phyloP scores from a whole-genome alignment of 208 protist species.

The Phytomonas francai region DNA sequence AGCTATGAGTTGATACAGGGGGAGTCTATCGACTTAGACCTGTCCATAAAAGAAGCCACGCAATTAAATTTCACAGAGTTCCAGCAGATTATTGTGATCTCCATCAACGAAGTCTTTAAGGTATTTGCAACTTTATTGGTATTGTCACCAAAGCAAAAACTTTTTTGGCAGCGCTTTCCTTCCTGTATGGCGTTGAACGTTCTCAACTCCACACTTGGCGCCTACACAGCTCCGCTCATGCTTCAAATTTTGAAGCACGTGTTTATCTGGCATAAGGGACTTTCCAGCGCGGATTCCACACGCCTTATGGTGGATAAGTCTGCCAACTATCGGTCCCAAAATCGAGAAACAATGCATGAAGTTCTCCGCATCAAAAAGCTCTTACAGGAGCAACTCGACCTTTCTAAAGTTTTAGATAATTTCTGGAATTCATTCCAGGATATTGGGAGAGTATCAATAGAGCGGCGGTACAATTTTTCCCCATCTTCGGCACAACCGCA shows the following conservation, averaged over 20 bases:
- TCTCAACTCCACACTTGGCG: constrained; percentile 56
- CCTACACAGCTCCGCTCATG: constrained; percentile 65
- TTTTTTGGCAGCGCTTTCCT: constrained; percentile 57
- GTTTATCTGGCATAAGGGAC: constrained; percentile 62
- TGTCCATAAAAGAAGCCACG: constrained; percentile 33
- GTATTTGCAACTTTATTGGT: constrained; percentile 68
- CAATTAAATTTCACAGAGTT: constrained; percentile 42
- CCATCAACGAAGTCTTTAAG: constrained; percentile 51
- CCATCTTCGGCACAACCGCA: constrained; percentile 50
- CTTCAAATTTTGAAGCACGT: constrained; percentile 79
- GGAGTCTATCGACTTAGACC: constrained; percentile 52
- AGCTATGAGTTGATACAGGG: constrained; percentile 41
- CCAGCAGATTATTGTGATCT: constrained; percentile 67
- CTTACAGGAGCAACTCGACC: constrained; percentile 44
- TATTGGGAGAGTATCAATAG: constrained; percentile 19
- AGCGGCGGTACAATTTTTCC: constrained; percentile 33
- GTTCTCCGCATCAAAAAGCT: constrained; percentile 43
- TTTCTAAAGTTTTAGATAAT: constrained; percentile 38
- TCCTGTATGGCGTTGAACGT: constrained; percentile 57
- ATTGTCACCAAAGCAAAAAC: constrained; percentile 44
- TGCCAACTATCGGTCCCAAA: constrained; percentile 47
- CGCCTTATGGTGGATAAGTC: constrained; percentile 51
- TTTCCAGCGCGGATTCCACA: constrained; percentile 37
- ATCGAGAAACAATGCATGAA: constrained; percentile 60
- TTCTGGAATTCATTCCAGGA: constrained; percentile 52